Evolutionary conservation across 2,329 filamentous ascomycete genomes (phyloP).

Genomic region (Fusarium napiforme): DNA sequence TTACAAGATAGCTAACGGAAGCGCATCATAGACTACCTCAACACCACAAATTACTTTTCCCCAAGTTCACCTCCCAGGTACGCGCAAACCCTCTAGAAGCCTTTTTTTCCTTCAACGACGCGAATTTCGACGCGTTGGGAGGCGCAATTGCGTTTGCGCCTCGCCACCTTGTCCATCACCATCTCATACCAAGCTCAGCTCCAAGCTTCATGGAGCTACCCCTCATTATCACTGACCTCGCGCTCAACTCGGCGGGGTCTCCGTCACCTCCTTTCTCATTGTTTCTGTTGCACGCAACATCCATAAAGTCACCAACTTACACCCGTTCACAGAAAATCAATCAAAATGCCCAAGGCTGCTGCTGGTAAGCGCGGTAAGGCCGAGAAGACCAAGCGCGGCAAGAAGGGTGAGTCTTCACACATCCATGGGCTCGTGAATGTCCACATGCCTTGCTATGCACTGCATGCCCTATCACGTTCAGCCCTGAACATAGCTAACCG

Average conservation of each 20-base stretch:
- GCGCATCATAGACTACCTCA: constrained; percentile 46
- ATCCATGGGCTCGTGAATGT: neutral
- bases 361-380: constrained; percentile 64
- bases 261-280: neutral
- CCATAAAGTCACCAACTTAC: constrained; percentile 28
- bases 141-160: constrained; percentile 48
- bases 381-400: constrained; percentile 63
- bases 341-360: constrained; percentile 70
- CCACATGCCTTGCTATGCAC: neutral
- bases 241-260: neutral
- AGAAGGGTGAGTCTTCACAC: constrained; percentile 65
- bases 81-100: constrained; percentile 13
- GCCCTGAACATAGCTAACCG: constrained; percentile 1
- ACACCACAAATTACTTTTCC: constrained; percentile 22
- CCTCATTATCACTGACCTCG: constrained; percentile 31
- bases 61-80: constrained; percentile 40
- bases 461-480: neutral
- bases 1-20: constrained; percentile 42
- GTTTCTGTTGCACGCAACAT: neutral
- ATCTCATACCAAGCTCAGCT: constrained; percentile 23
- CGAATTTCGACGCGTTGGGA: constrained; percentile 30
- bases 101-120: constrained; percentile 29
- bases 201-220: constrained; percentile 40
- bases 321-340: constrained; percentile 45
- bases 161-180: constrained; percentile 28